Evolutionary conservation across 371 early-diverging fungal genomes (phyloP).

Genomic region (Coemansia sp.): DNA sequence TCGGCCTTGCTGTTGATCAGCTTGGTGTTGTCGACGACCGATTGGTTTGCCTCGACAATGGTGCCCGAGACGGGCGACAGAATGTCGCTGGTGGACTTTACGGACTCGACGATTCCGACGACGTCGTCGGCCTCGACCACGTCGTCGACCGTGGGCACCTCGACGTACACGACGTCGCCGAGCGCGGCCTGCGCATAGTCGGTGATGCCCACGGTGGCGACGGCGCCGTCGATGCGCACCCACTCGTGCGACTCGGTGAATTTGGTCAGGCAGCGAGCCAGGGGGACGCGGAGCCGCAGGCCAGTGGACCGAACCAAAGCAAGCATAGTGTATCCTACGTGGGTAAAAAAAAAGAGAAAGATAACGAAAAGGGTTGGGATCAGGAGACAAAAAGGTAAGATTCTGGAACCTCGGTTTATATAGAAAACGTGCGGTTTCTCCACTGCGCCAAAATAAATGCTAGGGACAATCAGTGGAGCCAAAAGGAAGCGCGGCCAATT

Average conservation of each 20-base stretch:
- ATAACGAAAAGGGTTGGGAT: background rate
- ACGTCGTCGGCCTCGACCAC: slow-evolving; percentile 51
- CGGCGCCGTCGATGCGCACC: slow-evolving; percentile 69
- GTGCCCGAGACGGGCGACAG: slow-evolving; percentile 87
- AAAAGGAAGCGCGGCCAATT: background rate
- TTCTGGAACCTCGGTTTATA: too few species aligned
- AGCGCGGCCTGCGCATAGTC: slow-evolving; percentile 88
- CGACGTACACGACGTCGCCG: slow-evolving; percentile 95
- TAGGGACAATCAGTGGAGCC: background rate
- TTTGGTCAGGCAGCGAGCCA: slow-evolving; percentile 26
- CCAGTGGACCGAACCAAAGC: slow-evolving; percentile 1
- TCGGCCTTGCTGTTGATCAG: slow-evolving; percentile 81
- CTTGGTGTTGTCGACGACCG: slow-evolving; percentile 64
- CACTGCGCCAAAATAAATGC: background rate
- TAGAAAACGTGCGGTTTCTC: background rate
- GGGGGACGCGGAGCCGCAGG: background rate
- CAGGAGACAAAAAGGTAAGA: background rate
- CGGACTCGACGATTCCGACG: slow-evolving; percentile 89
- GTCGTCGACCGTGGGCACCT: slow-evolving; percentile 69
- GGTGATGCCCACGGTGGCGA: slow-evolving; percentile 91
- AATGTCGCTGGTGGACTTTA: slow-evolving; percentile 94
- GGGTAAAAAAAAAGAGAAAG: slow-evolving; percentile 1
- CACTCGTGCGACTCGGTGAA: slow-evolving; percentile 95
- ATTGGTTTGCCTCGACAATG: slow-evolving; percentile 74
- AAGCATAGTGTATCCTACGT: background rate